Evolutionary conservation across 352 stramenopile genomes (phyloP).

Genomic region (Phytopythium montanum): DNA sequence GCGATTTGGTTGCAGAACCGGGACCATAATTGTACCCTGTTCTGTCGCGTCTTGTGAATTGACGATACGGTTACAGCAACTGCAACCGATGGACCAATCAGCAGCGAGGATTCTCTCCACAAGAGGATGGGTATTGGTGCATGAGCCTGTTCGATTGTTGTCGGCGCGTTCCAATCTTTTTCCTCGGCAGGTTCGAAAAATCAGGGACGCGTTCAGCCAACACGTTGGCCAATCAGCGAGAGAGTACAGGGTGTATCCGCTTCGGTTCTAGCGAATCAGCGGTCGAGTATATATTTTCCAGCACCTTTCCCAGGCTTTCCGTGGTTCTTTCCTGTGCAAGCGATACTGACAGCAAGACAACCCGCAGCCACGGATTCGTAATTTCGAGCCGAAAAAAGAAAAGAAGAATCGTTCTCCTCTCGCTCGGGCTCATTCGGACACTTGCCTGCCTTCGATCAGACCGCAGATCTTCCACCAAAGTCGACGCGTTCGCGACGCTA

Average conservation of each 20-base stretch:
- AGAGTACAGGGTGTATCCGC: too few relatives aligned
- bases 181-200: neutral
- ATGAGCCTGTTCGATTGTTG: too few relatives aligned
- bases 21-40: neutral
- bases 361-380: constrained; percentile 13
- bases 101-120: neutral
- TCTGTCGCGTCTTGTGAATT: neutral
- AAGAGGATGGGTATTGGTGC: constrained; percentile 2
- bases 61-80: neutral
- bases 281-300: too few relatives aligned
- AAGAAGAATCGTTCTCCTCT: constrained; percentile 6
- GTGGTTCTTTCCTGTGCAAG: too few relatives aligned
- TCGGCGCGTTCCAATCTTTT: too few relatives aligned
- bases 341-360: neutral
- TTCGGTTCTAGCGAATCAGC: too few relatives aligned
- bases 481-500: too few relatives aligned
- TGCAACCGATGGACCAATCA: neutral
- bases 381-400: constrained; percentile 14
- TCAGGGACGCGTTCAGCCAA: too few relatives aligned
- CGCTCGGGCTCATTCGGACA: constrained; percentile 3
- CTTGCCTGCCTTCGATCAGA: neutral
- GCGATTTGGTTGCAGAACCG: too few relatives aligned
- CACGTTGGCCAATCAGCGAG: too few relatives aligned
- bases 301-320: too few relatives aligned
- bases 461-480: constrained; percentile 28